A percentile compares a stretch with the other conserved stretches of the same genome.
These are phyloP conservation scores for Apophysomyces sp. DNA, from an alignment of 371 early-diverging fungal genomes.

Conservation along the genomic window DNA sequence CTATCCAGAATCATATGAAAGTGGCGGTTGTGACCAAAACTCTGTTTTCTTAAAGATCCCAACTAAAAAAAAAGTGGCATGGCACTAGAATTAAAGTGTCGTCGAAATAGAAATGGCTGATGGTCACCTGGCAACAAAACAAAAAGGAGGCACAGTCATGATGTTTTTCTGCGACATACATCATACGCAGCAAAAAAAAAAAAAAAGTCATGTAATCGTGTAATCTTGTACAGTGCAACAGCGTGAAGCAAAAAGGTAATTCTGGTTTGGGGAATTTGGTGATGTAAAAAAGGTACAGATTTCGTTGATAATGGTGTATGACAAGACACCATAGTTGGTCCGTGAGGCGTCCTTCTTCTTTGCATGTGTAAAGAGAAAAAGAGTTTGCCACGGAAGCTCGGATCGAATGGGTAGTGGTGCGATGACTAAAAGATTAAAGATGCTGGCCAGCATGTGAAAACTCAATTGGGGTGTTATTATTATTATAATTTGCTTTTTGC, in stretches of 20 bases:
- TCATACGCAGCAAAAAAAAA: neutral
- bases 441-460: neutral
- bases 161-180: neutral
- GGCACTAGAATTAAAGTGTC: neutral
- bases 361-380: neutral
- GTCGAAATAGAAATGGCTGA: neutral
- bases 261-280: neutral
- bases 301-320: neutral
- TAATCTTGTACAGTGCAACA: neutral
- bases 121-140: neutral
- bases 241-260: neutral
- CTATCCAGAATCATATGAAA: neutral
- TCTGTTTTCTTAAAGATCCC: neutral
- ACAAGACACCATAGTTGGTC: neutral
- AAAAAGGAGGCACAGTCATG: neutral
- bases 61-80: neutral
- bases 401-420: neutral
- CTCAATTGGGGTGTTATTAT: neutral
- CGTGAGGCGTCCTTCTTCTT: neutral
- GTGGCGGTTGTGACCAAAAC: neutral
- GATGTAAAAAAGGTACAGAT: neutral
- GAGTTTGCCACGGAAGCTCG: neutral
- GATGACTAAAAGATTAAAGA: neutral
- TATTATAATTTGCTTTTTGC: too few species aligned
- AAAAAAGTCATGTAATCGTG: neutral